These are phyloP conservation scores for Orbilia blumenaviensis DNA, from an alignment of 2,329 filamentous ascomycete genomes.

Conservation along the genomic window DNA sequence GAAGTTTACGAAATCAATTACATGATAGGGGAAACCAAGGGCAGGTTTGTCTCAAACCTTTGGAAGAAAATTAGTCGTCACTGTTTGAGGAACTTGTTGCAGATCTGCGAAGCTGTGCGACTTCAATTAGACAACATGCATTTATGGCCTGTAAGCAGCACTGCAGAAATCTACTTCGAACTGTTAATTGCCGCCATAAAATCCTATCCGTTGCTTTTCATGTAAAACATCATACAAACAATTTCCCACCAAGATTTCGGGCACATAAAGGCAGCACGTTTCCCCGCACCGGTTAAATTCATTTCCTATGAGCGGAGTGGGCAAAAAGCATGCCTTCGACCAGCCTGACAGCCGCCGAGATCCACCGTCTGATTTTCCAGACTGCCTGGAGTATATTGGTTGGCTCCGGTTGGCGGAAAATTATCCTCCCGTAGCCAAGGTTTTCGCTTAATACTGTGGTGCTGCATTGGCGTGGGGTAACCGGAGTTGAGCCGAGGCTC, in stretches of 20 bases:
- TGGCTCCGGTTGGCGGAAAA: constrained; percentile 52
- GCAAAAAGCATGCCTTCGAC: background rate
- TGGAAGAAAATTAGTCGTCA: background rate
- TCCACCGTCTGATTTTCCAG: constrained; percentile 13
- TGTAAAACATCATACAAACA: too few relatives aligned
- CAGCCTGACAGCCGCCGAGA: constrained; percentile 42
- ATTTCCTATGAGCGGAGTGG: background rate
- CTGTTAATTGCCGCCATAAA: too few relatives aligned
- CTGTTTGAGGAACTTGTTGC: constrained; percentile 1
- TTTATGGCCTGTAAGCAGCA: too few relatives aligned
- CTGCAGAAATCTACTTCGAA: too few relatives aligned
- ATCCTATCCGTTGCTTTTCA: background rate
- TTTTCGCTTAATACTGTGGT: constrained; percentile 21
- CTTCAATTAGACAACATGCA: background rate
- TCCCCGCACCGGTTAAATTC: constrained; percentile 54
- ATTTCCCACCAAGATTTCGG: constrained; percentile 5
- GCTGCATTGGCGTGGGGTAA: constrained; percentile 45
- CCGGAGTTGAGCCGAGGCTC: constrained; percentile 39
- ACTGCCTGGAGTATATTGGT: constrained; percentile 15
- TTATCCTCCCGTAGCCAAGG: constrained; percentile 34
- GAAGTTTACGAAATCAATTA: constrained; percentile 47
- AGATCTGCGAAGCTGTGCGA: background rate
- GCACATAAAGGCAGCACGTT: constrained; percentile 23
- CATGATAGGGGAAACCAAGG: background rate
- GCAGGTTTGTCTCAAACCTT: background rate